These are phyloP conservation scores for Inga oerstediana DNA, from an alignment of 306 rosid genomes.

Conservation along the genomic window DNA sequence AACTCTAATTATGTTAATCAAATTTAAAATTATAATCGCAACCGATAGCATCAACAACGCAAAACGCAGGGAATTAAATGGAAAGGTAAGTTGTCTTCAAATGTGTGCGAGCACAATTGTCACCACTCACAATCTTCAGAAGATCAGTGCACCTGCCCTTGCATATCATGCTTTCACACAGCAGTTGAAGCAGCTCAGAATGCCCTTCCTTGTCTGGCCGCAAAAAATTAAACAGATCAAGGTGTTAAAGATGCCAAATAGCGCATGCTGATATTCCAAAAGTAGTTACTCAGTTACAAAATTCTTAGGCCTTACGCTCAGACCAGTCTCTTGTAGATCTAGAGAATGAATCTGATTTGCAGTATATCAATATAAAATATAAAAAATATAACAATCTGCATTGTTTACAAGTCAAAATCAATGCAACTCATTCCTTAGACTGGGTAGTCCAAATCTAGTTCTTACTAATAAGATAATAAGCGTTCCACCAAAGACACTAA, in stretches of 20 bases:
- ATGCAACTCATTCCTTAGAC: not conserved
- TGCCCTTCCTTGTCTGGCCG: conserved; percentile 68
- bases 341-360: conserved; percentile 32
- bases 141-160: conserved; percentile 17
- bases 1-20: conserved; percentile 4
- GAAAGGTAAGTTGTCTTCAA: conserved; percentile 1
- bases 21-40: too few relatives aligned
- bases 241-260: conserved; percentile 5
- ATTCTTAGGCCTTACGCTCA: not conserved
- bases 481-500: not conserved
- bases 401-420: not conserved
- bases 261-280: not conserved
- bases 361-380: not conserved
- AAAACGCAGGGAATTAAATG: not conserved
- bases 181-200: conserved; percentile 91
- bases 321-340: conserved; percentile 21
- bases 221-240: not conserved
- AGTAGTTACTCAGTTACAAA: not conserved
- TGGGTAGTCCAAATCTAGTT: not conserved
- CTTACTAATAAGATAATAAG: not conserved
- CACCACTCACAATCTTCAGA: conserved; percentile 31
- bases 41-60: not conserved
- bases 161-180: conserved; percentile 64
- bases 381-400: not conserved
- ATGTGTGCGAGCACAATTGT: conserved; percentile 25